Percentiles rank a stretch among this genome's conserved stretches.
phyloP scores from a whole-genome alignment of 1,284 basidiomycete genomes.

The Cryptococcus floricola region DNA sequence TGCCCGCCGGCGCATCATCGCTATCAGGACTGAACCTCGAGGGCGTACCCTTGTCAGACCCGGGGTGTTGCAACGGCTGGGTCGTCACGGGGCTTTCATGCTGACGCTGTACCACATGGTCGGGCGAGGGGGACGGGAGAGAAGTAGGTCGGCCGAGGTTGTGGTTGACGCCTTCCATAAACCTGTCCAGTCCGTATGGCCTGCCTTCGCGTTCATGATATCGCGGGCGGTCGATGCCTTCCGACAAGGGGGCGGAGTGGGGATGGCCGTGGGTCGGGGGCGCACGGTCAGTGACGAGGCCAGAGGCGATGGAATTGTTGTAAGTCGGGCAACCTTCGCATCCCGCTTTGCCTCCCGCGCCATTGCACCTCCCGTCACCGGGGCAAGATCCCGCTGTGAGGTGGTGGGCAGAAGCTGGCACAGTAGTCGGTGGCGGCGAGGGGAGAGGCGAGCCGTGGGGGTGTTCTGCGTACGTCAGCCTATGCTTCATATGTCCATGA shows the following conservation, averaged over 20 bases:
- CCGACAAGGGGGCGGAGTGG: constrained; percentile 18
- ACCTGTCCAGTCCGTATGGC: constrained; percentile 21
- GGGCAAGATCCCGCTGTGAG: constrained; percentile 70
- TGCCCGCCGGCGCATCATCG: constrained; percentile 6
- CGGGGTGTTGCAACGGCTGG: constrained; percentile 12
- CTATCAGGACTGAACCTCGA: constrained; percentile 18
- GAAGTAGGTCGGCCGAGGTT: constrained; percentile 10
- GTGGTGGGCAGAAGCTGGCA: constrained; percentile 7
- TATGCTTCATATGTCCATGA: not conserved
- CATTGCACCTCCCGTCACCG: constrained; percentile 91
- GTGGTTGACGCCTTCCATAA: constrained; percentile 16
- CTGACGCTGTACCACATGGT: not conserved
- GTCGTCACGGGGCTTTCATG: constrained; percentile 1
- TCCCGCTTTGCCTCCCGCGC: constrained; percentile 82
- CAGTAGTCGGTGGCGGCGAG: constrained; percentile 27
- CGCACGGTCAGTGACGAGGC: constrained; percentile 3
- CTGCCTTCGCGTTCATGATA: constrained; percentile 7
- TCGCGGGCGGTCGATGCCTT: constrained; percentile 42
- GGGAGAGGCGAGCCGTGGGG: constrained; percentile 21
- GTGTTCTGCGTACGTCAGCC: constrained; percentile 10
- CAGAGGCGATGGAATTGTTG: constrained; percentile 63
- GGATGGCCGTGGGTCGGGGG: not conserved
- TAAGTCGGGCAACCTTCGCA: constrained; percentile 91
- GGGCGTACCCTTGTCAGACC: constrained; percentile 12
- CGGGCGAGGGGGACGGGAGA: not conserved